Conservation (phyloP, 2,329 filamentous ascomycete genomes). For the Plectosphaerella plurivora region DNA sequence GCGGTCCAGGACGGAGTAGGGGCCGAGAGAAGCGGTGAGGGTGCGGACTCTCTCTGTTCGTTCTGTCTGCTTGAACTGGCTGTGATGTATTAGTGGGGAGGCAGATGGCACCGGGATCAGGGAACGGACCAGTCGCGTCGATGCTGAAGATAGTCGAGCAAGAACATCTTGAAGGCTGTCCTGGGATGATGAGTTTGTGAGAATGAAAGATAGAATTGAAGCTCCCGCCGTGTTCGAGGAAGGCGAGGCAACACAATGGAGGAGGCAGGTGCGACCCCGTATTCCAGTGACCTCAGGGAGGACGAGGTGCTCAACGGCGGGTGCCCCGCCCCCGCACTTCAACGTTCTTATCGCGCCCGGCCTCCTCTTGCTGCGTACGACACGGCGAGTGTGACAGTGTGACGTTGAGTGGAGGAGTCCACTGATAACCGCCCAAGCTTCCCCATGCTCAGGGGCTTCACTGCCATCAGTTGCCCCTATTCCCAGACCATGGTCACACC, state of each 20-base stretch:
- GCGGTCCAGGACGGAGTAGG: conserved; percentile 61
- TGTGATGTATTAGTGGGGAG: conserved; percentile 34
- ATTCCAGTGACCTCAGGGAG: conserved; percentile 1
- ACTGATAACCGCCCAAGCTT: no score
- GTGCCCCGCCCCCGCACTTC: not conserved
- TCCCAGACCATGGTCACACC: no score
- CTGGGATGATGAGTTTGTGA: not conserved
- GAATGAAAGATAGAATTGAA: not conserved
- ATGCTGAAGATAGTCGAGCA: conserved; percentile 63
- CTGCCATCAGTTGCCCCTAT: no score
- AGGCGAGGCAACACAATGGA: not conserved
- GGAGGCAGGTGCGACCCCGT: not conserved
- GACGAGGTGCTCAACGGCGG: not conserved
- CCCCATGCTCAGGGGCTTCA: conserved; percentile 6
- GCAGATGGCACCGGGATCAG: not conserved
- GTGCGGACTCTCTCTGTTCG: conserved; percentile 64
- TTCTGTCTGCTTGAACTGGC: conserved; percentile 75
- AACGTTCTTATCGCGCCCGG: not conserved
- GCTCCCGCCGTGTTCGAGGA: not conserved
- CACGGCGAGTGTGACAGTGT: no score
- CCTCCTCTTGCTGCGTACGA: no score
- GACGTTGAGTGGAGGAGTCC: no score
- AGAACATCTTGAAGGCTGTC: conserved; percentile 9
- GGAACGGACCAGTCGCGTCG: conserved; percentile 61
- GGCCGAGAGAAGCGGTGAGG: conserved; percentile 61